Percentiles rank a stretch among this genome's conserved stretches.
Conservation (phyloP, 805 yeast species). For the Teunomyces stri region DNA sequence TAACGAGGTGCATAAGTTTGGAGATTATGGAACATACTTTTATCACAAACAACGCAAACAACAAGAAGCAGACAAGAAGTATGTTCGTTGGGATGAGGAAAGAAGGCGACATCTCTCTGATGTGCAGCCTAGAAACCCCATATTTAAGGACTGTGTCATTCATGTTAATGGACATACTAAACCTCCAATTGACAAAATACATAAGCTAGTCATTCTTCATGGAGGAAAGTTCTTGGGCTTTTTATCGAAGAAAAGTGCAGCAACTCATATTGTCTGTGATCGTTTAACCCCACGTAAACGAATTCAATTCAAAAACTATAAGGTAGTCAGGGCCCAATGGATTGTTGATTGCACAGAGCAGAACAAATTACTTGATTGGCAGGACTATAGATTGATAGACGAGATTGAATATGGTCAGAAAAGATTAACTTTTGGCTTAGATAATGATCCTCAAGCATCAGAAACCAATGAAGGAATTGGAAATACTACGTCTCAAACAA, state of each 20-base stretch:
- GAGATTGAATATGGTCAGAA: conserved; percentile 56
- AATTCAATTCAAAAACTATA: conserved; percentile 60
- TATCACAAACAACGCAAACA: conserved; percentile 60
- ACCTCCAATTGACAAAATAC: conserved; percentile 75
- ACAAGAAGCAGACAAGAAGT: conserved; percentile 53
- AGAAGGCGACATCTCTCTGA: conserved; percentile 20
- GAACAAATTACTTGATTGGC: conserved; percentile 62
- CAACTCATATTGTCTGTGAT: conserved; percentile 83
- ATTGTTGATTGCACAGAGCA: conserved; percentile 58
- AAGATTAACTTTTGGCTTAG: conserved; percentile 19
- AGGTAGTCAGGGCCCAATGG: conserved; percentile 85
- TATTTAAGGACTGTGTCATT: conserved; percentile 64
- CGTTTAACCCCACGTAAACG: conserved; percentile 74
- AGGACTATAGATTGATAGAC: conserved; percentile 52
- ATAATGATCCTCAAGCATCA: not conserved
- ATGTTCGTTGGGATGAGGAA: conserved; percentile 46
- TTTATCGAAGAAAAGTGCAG: conserved; percentile 66
- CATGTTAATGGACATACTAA: conserved; percentile 87
- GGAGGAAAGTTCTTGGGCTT: conserved; percentile 79
- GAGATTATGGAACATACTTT: conserved; percentile 67
- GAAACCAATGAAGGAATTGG: conserved; percentile 2
- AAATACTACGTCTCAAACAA: not conserved
- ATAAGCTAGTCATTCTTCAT: conserved; percentile 64
- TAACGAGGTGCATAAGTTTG: conserved; percentile 51
- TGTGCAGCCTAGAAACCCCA: conserved; percentile 17